Base-by-base conservation (phyloP, 257 asterid species). In the Dorcoceras hygrometricum region DNA sequence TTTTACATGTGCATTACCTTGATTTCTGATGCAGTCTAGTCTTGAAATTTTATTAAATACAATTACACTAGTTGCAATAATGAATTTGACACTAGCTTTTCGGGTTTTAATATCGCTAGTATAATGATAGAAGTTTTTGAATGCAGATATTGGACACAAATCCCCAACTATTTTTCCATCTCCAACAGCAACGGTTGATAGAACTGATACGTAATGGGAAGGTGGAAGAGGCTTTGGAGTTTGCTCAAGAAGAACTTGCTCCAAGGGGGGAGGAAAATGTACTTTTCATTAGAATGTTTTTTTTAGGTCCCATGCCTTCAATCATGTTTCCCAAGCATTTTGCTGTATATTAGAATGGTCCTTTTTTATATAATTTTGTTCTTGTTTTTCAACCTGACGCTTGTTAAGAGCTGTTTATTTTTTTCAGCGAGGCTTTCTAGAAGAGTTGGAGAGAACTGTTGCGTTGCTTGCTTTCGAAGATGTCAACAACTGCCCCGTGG, bases 181-280 rank as follows among this genome's bases (percentile, higher is more conserved):
- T 89, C 71, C 96, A 87, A 67, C 95, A 91, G 70, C 98, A 89
- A 76, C 78, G 92, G 69, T 79, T 91, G 78, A 87, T 91, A 70
- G 98, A 91, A 67, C 73, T 91, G 79, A 84, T 89, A 62, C 78
- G 96, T 54, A 77, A 86, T 56, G 90, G 88, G 57, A 89, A 86
- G 82, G 76, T 87, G 3, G 87, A 82, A 66, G 95, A 89, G 69
- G 98, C 98, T 75, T 77, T 91, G 78, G 95, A 87, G 71, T 87
- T 91, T 78, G 96, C 96, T 71, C 95, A 84, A 73, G 95, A 89
- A 78, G 95, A 91, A 80, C 96, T 91, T 69, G 96, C 96, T 79
- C 96, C 96, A 25, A 81, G 89, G 78, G 96, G 95, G 63, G 98
- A 89, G 81, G 92, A 89, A 84, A 85, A 91, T 76, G 96, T 91